These are phyloP conservation scores for Penicillium sp. DNA, from an alignment of 2,329 filamentous ascomycete genomes.

Conservation along the genomic window DNA sequence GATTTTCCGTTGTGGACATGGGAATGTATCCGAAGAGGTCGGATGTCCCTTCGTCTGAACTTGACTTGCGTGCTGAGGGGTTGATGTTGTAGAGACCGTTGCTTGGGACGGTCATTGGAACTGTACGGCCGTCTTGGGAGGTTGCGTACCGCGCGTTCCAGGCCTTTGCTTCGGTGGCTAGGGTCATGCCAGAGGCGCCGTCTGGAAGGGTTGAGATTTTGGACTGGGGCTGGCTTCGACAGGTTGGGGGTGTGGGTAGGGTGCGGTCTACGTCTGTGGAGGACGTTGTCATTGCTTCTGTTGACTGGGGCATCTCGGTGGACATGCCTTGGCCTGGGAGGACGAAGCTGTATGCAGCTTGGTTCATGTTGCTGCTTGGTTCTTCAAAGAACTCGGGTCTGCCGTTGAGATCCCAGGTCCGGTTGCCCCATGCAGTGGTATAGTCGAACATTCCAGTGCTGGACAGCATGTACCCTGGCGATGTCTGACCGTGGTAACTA, in stretches of 20 bases:
- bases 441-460: conserved; percentile 32
- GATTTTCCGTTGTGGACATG: conserved; percentile 19
- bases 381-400: conserved; percentile 22
- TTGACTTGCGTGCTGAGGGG: conserved; percentile 14
- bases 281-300: conserved; percentile 21
- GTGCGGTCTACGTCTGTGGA: conserved; percentile 32
- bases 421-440: conserved; percentile 29
- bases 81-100: conserved; percentile 21
- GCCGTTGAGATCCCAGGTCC: conserved; percentile 27
- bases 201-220: conserved; percentile 17
- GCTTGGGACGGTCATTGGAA: conserved; percentile 17
- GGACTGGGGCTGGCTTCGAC: conserved; percentile 20
- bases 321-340: conserved; percentile 27
- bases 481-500: conserved; percentile 31
- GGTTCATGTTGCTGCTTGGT: conserved; percentile 13
- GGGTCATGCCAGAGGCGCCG: conserved; percentile 15
- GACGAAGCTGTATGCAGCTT: conserved; percentile 30
- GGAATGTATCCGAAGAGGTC: conserved; percentile 34
- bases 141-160: conserved; percentile 12
- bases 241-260: conserved; percentile 34
- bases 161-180: conserved; percentile 20
- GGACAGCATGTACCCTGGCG: conserved; percentile 37
- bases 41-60: conserved; percentile 17
- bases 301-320: conserved; percentile 27
- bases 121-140: conserved; percentile 2